Evolutionary conservation across 345 rosid species (phyloP).

Genomic region (Turritis glabra): DNA sequence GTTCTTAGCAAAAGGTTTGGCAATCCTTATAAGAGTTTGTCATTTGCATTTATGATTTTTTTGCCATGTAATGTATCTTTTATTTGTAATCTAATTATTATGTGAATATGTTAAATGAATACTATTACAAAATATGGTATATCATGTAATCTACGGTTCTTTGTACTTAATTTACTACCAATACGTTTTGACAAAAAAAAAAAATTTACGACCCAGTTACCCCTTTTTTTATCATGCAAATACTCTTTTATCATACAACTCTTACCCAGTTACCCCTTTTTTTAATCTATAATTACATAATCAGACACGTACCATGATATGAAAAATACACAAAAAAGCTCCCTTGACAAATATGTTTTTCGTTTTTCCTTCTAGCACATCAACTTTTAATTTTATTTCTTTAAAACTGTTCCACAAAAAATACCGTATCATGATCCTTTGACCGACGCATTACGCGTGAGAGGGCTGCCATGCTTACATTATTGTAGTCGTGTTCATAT

Average conservation of each 20-base stretch:
- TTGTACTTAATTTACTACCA: too few species aligned
- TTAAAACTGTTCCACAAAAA: not conserved
- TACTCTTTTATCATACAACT: too few species aligned
- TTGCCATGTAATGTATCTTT: not conserved
- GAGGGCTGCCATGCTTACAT: not conserved
- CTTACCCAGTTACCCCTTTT: too few species aligned
- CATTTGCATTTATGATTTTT: not conserved
- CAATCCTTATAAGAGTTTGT: not conserved
- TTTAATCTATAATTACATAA: too few species aligned
- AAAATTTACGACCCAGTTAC: too few species aligned
- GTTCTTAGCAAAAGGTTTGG: not conserved
- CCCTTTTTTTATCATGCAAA: too few species aligned
- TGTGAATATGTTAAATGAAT: not conserved
- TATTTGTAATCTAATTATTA: not conserved
- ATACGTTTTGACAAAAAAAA: too few species aligned
- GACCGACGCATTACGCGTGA: conserved; percentile 30
- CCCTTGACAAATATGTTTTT: too few species aligned
- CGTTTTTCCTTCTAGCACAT: not conserved
- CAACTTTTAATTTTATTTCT: not conserved
- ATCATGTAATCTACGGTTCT: too few species aligned
- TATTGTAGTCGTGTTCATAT: not conserved
- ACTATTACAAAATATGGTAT: too few species aligned
- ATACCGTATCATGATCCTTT: not conserved
- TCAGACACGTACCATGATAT: too few species aligned
- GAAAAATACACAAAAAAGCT: too few species aligned